These are phyloP conservation scores for Penicillium fuscoglaucum DNA, from an alignment of 2,329 filamentous ascomycete species.

Conservation along the genomic window DNA sequence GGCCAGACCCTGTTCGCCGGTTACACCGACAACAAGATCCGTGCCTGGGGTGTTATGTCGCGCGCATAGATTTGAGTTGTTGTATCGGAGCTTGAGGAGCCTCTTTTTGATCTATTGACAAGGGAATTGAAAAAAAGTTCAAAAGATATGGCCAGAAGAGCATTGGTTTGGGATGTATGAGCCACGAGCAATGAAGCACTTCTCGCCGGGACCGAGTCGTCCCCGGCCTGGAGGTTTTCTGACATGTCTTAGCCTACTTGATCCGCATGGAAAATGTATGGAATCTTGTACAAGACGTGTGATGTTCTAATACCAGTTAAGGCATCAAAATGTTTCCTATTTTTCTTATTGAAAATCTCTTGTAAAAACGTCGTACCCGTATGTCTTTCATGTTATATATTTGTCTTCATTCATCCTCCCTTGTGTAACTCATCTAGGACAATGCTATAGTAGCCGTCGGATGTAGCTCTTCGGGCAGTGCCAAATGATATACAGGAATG, in stretches of 20 bases:
- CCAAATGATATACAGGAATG: conserved; percentile 7
- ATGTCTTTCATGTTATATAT: not conserved
- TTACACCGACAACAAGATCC: conserved; percentile 99
- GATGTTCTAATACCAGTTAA: conserved; percentile 45
- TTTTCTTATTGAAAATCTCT: conserved; percentile 25
- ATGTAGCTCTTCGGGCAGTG: not conserved
- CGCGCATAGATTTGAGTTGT: conserved; percentile 63
- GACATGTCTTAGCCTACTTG: conserved; percentile 42
- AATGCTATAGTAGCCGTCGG: not conserved
- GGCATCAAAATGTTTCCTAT: conserved; percentile 38
- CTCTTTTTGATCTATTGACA: conserved; percentile 33
- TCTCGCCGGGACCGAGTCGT: conserved; percentile 20
- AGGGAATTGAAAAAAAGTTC: conserved; percentile 38
- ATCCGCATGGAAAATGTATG: conserved; percentile 36
- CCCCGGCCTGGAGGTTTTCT: conserved; percentile 32
- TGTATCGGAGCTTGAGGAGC: conserved; percentile 28
- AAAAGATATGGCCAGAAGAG: conserved; percentile 33
- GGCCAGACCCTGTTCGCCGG: conserved; percentile 99
- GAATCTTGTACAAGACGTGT: conserved; percentile 38
- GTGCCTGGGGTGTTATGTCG: conserved; percentile 97
- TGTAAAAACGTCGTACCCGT: conserved; percentile 7
- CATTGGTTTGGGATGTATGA: conserved; percentile 45
- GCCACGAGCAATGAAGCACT: conserved; percentile 48
- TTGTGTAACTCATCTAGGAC: not conserved
- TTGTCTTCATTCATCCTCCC: not conserved